These are phyloP conservation scores for Colletotrichum tanaceti DNA, from an alignment of 2,329 filamentous ascomycete genomes.

Conservation along the genomic window DNA sequence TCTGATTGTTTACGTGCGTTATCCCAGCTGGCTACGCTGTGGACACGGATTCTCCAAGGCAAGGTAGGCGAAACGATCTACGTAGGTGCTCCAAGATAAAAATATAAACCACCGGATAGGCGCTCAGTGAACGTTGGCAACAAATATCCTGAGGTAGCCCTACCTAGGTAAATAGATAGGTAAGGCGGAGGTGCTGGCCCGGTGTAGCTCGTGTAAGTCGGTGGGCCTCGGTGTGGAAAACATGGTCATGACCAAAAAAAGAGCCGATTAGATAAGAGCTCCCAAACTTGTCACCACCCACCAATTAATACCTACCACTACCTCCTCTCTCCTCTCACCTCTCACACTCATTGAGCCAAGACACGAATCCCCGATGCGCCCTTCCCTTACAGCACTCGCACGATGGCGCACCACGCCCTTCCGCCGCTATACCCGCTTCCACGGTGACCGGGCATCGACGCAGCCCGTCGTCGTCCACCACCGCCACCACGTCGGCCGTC, in stretches of 20 bases:
- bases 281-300: slow-evolving; percentile 9
- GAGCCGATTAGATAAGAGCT: slow-evolving; percentile 39
- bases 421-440: not conserved
- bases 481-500: slow-evolving; percentile 32
- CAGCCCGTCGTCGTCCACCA: not conserved
- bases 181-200: not conserved
- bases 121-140: not conserved
- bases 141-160: not conserved
- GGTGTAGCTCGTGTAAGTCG: slow-evolving; percentile 27
- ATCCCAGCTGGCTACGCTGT: not conserved
- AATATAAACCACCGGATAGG: not conserved
- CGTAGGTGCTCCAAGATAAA: too few relatives aligned
- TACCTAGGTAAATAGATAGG: not conserved
- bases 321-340: not conserved
- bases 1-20: not conserved
- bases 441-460: slow-evolving; percentile 3
- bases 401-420: slow-evolving; percentile 14
- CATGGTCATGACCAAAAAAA: not conserved
- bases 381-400: not conserved
- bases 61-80: too few relatives aligned
- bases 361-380: slow-evolving; percentile 15
- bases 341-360: not conserved
- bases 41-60: not conserved
- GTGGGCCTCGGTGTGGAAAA: slow-evolving; percentile 8
- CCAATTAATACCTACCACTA: not conserved